Evolutionary conservation across 495 filamentous ascomycete genomes (phyloP).

Genomic region (Penicillium maclennaniae): DNA sequence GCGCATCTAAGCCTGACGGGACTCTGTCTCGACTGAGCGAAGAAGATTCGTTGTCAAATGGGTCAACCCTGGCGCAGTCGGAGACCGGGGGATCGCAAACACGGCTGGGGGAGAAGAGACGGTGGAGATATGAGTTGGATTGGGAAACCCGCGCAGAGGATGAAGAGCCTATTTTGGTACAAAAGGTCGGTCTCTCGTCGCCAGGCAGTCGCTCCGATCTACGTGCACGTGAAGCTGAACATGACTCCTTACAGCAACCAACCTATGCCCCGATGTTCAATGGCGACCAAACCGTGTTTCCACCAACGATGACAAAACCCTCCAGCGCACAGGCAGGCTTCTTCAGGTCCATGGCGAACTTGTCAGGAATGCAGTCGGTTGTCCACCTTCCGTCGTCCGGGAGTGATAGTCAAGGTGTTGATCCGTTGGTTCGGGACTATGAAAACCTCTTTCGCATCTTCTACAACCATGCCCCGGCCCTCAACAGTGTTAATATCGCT

Average conservation of each 20-base stretch:
- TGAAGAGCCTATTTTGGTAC: slow-evolving; percentile 83
- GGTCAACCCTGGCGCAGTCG: slow-evolving; percentile 39
- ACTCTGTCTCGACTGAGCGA: slow-evolving; percentile 56
- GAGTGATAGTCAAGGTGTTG: slow-evolving; percentile 43
- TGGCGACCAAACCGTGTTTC: slow-evolving; percentile 43
- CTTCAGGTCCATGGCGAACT: slow-evolving; percentile 82
- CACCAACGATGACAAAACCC: slow-evolving; percentile 52
- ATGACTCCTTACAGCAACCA: slow-evolving; percentile 28
- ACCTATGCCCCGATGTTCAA: slow-evolving; percentile 48
- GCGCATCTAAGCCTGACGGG: slow-evolving; percentile 29
- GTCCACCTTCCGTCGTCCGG: slow-evolving; percentile 35
- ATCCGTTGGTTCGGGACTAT: slow-evolving; percentile 75
- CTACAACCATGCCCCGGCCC: slow-evolving; percentile 79
- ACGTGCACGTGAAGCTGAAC: slow-evolving; percentile 3
- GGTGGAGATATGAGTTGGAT: slow-evolving; percentile 87
- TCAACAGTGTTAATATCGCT: slow-evolving; percentile 82
- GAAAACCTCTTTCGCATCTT: slow-evolving; percentile 91
- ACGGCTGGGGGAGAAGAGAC: slow-evolving; percentile 47
- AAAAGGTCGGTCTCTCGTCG: slow-evolving; percentile 52
- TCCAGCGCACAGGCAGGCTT: slow-evolving; percentile 57
- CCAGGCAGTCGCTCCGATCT: neutral
- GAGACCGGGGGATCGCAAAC: slow-evolving; percentile 30
- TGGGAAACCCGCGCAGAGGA: slow-evolving; percentile 64
- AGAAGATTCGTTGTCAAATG: slow-evolving; percentile 45
- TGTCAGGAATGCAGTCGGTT: slow-evolving; percentile 55